These are phyloP conservation scores for Stachybotrys chlorohalonatus DNA, from an alignment of 2,329 filamentous ascomycete genomes.

Conservation along the genomic window DNA sequence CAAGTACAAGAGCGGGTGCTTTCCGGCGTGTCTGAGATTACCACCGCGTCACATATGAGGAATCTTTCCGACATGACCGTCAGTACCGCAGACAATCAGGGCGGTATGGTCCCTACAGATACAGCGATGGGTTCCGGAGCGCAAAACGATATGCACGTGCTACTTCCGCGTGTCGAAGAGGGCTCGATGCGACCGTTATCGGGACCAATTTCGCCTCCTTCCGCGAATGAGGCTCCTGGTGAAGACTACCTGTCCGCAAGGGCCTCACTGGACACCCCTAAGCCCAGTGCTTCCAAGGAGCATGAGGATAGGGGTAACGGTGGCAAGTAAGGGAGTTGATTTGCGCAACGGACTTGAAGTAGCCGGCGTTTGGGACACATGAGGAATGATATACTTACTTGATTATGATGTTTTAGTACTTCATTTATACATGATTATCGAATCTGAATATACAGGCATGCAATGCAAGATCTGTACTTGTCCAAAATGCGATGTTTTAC, in stretches of 20 bases:
- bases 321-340: background rate
- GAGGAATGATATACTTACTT: no score
- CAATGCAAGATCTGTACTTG: no score
- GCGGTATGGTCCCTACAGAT: conserved; percentile 2
- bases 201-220: conserved; percentile 16
- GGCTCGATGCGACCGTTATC: background rate
- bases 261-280: conserved; percentile 13
- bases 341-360: background rate
- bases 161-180: background rate
- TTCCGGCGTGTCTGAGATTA: conserved; percentile 12
- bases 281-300: conserved; percentile 32
- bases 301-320: conserved; percentile 17
- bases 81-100: conserved; percentile 10
- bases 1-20: conserved; percentile 7
- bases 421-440: no score
- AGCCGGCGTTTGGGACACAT: background rate
- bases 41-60: conserved; percentile 10
- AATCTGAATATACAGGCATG: no score
- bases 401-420: no score
- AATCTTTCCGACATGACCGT: conserved; percentile 8
- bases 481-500: no score
- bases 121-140: conserved; percentile 3
- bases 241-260: conserved; percentile 19
- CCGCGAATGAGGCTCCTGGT: conserved; percentile 12
- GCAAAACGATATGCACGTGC: background rate